Base-by-base conservation (phyloP, 1,284 basidiomycete genomes). In the Papiliotrema laurentii region DNA sequence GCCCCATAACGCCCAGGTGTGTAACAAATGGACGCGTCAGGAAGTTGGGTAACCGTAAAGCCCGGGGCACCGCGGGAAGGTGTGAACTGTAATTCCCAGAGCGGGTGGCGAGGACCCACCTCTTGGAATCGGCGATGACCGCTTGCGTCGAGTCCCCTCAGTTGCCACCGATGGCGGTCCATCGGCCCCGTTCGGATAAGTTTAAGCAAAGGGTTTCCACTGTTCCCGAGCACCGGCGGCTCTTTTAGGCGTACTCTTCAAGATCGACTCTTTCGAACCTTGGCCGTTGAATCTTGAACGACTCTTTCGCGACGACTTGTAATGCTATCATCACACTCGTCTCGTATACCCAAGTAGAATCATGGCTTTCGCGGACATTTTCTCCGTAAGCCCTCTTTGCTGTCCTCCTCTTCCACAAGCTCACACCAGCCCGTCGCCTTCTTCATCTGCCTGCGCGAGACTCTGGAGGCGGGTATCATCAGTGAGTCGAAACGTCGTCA, bases 361-460 rank as follows among this genome's bases (percentile, higher is more conserved):
- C 11, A 47, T 47, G 46, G 46, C 38, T 5, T 24, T 47, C 7
- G 27, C 46, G 24, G 46, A 47, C 25, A 33, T 40, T 5, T 47
- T 47, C 39, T 47, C 46, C 18, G 46, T 47, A 21, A 22, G 45
- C n/a, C 26, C 11, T 22, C 10, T 4, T 13, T 21, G n/a, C 10
- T 21, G 5, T 4, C 22, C 4, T 16, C n/a, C 5, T 4, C 19
- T 16, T 24, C 11, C 18, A 31, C 10, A 27, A n/a, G 35, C 9
- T 13, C 24, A 7, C 24, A 6, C 26, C 43, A 69, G 66, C 61
- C 61, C 11, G 66, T 65, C 18, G 64, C 66, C 25, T 90, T 88
- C 76, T 88, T 92, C 79, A 89, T 91, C 70, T 81, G 89, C 64
- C 87, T 92, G 61, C 82, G 90, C 56, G 89, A 94, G 78, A 85